Percentiles rank a stretch among this genome's conserved stretches.
phyloP scores from a whole-genome alignment of 2,329 filamentous ascomycete genomes.

The Cladosporium sphaerospermum region DNA sequence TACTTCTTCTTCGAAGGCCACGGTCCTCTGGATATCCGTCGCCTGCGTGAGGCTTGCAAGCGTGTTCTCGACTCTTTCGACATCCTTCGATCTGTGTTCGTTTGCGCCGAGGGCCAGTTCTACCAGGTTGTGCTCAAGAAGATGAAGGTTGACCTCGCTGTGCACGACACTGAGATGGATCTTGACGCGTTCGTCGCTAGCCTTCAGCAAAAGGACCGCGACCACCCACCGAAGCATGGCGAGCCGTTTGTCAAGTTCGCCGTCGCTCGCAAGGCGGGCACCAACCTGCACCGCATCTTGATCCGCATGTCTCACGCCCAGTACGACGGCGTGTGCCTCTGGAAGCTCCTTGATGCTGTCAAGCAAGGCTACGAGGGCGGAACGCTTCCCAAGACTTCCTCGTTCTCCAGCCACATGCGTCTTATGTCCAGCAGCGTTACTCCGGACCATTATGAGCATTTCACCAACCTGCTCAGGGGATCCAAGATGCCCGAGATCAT shows the following conservation, averaged over 20 bases:
- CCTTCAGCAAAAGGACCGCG: slow-evolving; percentile 13
- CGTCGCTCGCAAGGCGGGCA: slow-evolving; percentile 17
- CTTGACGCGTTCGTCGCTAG: slow-evolving; percentile 12
- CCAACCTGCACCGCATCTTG: slow-evolving; percentile 21
- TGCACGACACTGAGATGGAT: slow-evolving; percentile 16
- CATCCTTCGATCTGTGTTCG: slow-evolving; percentile 52
- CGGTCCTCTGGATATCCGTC: slow-evolving; percentile 16
- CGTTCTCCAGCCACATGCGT: slow-evolving; percentile 9
- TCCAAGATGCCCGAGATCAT: slow-evolving; percentile 15
- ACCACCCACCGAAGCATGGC: slow-evolving; percentile 13
- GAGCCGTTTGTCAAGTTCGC: slow-evolving; percentile 21
- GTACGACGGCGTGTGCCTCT: slow-evolving; percentile 21
- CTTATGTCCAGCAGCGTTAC: slow-evolving; percentile 8
- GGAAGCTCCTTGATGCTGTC: slow-evolving; percentile 9
- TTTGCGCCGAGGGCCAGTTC: slow-evolving; percentile 39
- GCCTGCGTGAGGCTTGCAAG: slow-evolving; percentile 17
- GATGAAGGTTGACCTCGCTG: slow-evolving; percentile 31
- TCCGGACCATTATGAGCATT: slow-evolving; percentile 15
- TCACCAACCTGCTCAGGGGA: slow-evolving; percentile 15
- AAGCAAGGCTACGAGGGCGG: slow-evolving; percentile 10
- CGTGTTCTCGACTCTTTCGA: slow-evolving; percentile 26
- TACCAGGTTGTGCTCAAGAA: slow-evolving; percentile 37
- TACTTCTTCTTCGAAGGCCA: slow-evolving; percentile 21
- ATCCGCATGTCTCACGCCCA: slow-evolving; percentile 30
- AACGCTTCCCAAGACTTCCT: slow-evolving; percentile 5